These are phyloP conservation scores for Penicillium crustosum DNA, from an alignment of 2,329 filamentous ascomycete genomes.

Conservation along the genomic window DNA sequence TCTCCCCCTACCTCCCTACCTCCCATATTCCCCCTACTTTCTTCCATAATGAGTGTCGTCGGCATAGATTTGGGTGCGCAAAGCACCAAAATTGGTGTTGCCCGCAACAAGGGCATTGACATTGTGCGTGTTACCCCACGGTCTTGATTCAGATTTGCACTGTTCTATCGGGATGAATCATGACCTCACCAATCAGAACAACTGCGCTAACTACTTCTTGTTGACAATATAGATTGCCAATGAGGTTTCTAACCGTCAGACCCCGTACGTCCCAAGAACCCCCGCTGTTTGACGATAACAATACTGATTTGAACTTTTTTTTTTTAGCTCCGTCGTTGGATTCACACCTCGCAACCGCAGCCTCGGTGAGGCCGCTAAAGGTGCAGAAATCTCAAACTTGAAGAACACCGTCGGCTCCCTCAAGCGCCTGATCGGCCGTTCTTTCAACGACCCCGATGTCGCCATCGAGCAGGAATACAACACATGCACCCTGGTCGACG, in stretches of 20 bases:
- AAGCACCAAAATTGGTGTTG: constrained; percentile 96
- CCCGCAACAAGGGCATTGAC: constrained; percentile 97
- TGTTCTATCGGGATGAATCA: background rate
- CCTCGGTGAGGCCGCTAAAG: constrained; percentile 93
- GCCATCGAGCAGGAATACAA: constrained; percentile 90
- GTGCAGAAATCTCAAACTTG: constrained; percentile 97
- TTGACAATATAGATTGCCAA: constrained; percentile 74
- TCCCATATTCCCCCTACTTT: constrained; percentile 18
- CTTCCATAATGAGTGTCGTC: constrained; percentile 59
- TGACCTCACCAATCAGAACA: background rate
- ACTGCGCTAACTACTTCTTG: constrained; percentile 18
- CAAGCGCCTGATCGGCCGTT: constrained; percentile 87
- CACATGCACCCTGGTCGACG: constrained; percentile 79
- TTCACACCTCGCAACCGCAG: constrained; percentile 94
- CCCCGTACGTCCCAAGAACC: constrained; percentile 72
- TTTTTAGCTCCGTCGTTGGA: constrained; percentile 77
- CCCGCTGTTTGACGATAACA: constrained; percentile 1
- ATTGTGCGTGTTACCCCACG: constrained; percentile 68
- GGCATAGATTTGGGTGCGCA: constrained; percentile 94
- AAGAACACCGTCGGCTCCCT: constrained; percentile 96
- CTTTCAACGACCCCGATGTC: constrained; percentile 85
- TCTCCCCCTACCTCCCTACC: constrained; percentile 23
- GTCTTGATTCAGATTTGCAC: constrained; percentile 5
- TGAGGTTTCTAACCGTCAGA: constrained; percentile 97
- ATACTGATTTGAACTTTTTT: constrained; percentile 21